phyloP scores from a whole-genome alignment of 2,329 filamentous ascomycete species.

The Aspergillus felis region DNA sequence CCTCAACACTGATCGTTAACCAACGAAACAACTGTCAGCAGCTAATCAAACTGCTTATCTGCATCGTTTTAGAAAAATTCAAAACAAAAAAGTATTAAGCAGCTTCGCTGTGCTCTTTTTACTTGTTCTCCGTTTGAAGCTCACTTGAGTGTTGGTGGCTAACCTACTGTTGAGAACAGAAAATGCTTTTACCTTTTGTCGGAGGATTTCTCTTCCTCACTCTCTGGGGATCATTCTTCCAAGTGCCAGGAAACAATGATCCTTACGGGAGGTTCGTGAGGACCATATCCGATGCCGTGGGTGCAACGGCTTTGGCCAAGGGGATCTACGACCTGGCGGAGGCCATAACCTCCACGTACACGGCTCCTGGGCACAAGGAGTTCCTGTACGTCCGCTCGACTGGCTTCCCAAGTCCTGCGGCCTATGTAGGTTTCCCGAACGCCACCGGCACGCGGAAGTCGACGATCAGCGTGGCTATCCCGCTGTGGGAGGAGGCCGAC shows the following conservation, averaged over 20 bases:
- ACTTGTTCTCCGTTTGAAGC: neutral
- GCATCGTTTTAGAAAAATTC: neutral
- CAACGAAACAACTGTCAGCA: neutral
- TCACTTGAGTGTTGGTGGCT: neutral
- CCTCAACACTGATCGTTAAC: slow-evolving; percentile 5
- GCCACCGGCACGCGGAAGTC: neutral
- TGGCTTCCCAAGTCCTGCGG: neutral
- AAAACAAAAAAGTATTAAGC: neutral
- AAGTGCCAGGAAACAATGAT: slow-evolving; percentile 17
- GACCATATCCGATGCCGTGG: slow-evolving; percentile 13
- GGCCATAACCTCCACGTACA: slow-evolving; percentile 1
- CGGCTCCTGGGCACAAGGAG: slow-evolving; percentile 4
- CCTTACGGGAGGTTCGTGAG: slow-evolving; percentile 16
- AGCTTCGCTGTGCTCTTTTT: neutral
- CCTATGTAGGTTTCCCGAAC: neutral
- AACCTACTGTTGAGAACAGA: neutral
- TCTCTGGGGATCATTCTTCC: slow-evolving; percentile 21
- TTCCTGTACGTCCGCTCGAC: slow-evolving; percentile 1
- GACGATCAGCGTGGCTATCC: slow-evolving; percentile 6
- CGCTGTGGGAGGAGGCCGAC: slow-evolving; percentile 9
- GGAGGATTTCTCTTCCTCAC: slow-evolving; percentile 17
- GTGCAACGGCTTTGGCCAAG: slow-evolving; percentile 11
- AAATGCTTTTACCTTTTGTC: slow-evolving; percentile 20
- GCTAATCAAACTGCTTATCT: neutral
- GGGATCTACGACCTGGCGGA: slow-evolving; percentile 14